phyloP scores from a whole-genome alignment of 1,139 yeast genomes.

The Lodderomyces oxycetoniae region DNA sequence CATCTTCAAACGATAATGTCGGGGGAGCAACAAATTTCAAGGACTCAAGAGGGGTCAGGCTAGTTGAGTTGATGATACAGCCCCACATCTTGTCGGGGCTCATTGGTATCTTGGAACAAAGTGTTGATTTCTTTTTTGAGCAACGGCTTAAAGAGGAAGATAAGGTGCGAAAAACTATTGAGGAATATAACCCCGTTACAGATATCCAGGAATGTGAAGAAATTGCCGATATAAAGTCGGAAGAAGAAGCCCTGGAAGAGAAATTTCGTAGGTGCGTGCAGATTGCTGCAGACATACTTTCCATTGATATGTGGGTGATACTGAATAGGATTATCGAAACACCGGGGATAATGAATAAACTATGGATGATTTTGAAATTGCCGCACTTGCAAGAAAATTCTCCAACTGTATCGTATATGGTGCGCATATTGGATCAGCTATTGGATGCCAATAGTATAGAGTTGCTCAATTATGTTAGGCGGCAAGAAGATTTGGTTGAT shows the following conservation, averaged over 20 bases:
- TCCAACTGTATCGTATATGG: slow-evolving; percentile 38
- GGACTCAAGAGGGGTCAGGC: slow-evolving; percentile 38
- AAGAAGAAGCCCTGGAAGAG: slow-evolving; percentile 33
- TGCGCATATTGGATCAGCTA: slow-evolving; percentile 42
- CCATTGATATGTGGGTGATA: slow-evolving; percentile 42
- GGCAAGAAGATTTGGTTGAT: slow-evolving; percentile 50
- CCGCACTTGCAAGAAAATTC: slow-evolving; percentile 37
- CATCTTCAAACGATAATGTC: slow-evolving; percentile 29
- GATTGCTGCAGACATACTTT: slow-evolving; percentile 39
- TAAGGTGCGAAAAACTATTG: slow-evolving; percentile 16
- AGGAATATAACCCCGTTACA: slow-evolving; percentile 9
- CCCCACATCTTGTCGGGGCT: slow-evolving; percentile 44
- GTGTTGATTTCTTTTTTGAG: slow-evolving; percentile 39
- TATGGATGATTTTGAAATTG: slow-evolving; percentile 40
- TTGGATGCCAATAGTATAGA: slow-evolving; percentile 46
- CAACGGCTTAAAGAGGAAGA: slow-evolving; percentile 24
- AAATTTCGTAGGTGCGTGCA: slow-evolving; percentile 38
- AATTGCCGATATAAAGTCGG: slow-evolving; percentile 15
- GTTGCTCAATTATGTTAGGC: slow-evolving; percentile 50
- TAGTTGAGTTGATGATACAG: slow-evolving; percentile 41
- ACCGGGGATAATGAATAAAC: slow-evolving; percentile 35
- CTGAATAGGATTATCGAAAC: slow-evolving; percentile 44
- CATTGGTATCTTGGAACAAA: slow-evolving; percentile 30
- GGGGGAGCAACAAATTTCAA: slow-evolving; percentile 19
- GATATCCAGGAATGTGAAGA: slow-evolving; percentile 14